Base-by-base conservation (phyloP, 768 basidiomycete genomes). In the Grammothele lineata region DNA sequence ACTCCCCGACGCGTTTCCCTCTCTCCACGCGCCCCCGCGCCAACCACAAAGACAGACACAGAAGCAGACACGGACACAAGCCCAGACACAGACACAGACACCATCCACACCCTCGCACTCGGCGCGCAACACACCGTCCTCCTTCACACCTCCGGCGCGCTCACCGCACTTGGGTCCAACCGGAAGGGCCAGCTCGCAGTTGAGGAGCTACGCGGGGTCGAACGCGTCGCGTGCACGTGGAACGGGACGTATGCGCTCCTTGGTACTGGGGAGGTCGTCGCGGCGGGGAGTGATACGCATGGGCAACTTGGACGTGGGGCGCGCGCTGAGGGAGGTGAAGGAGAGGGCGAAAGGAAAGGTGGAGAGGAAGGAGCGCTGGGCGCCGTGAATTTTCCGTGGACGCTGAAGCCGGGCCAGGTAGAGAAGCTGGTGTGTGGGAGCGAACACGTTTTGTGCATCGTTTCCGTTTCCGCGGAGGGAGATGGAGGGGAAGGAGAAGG, bases 371-470 rank as follows among this genome's bases (percentile, higher is more conserved):
- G 57, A 22, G 18, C 56, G 62, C 41, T 54, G 34, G 18, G 15
- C 1, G 62, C 66, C 3, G 64, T 67, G 27, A 49, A 67, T 5
- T 65, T 74, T 26, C 60, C 67, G 2, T 59, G 60, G 26, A 32
- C 50, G n/a, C 33, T 50, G 9, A 42, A 37, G 14, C 57, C 54
- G 19, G 56, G 49, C n/a, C 48, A 43, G 7, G 44, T 64, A 24
- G 51, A 46, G 19, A 49, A 48, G 25, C 49, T 94, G 12, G 78
- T 76, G 0, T 88, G 86, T 47, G 92, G 93, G 17, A 91, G 87
- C 56, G 94, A 97, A 64, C 93, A 97, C 64, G 77, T 90, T 3
- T 65, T 96, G 8, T 62, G 57, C 45, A 41, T 53, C 19, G 41
- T 60, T 24, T 34, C 40, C 26, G 39, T 9, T 11, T 26, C 24